phyloP scores from a whole-genome alignment of 2,329 filamentous ascomycete genomes.

The Colletotrichum sp. region DNA sequence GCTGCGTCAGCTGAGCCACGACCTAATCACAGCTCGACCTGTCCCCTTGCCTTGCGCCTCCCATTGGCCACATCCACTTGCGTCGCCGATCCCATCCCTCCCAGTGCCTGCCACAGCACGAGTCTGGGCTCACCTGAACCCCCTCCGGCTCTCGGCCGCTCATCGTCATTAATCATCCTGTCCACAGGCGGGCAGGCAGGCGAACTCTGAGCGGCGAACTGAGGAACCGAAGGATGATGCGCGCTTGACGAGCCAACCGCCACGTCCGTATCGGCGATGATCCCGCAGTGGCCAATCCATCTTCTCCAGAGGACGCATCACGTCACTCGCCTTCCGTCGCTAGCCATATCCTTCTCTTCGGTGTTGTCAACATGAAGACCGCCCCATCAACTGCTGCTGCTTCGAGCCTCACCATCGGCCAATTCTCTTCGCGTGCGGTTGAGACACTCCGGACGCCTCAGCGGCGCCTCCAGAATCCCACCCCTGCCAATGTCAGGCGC shows the following conservation, averaged over 20 bases:
- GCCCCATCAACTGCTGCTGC: not conserved
- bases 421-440: not conserved
- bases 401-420: not conserved
- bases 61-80: conserved; percentile 8
- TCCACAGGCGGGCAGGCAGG: not conserved
- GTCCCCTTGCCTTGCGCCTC: not conserved
- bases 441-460: not conserved
- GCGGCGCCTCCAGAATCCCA: not conserved
- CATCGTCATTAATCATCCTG: conserved; percentile 9
- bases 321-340: not conserved
- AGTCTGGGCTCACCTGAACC: conserved; percentile 1
- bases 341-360: not conserved
- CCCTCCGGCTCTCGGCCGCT: not conserved
- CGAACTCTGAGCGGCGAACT: not conserved
- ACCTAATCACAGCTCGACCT: conserved; percentile 1
- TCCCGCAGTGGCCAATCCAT: not conserved
- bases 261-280: not conserved
- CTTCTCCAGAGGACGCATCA: not conserved
- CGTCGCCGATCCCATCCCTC: conserved; percentile 9
- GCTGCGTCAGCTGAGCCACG: conserved; percentile 14
- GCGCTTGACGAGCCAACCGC: not conserved
- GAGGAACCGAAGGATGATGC: not conserved
- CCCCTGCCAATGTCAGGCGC: not conserved
- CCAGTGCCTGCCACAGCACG: not conserved
- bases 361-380: not conserved